Evolutionary conservation across 1,284 basidiomycete species (phyloP), one percentile per base, ranked within the genome.

Genomic region (Thelephora terrestris): DNA sequence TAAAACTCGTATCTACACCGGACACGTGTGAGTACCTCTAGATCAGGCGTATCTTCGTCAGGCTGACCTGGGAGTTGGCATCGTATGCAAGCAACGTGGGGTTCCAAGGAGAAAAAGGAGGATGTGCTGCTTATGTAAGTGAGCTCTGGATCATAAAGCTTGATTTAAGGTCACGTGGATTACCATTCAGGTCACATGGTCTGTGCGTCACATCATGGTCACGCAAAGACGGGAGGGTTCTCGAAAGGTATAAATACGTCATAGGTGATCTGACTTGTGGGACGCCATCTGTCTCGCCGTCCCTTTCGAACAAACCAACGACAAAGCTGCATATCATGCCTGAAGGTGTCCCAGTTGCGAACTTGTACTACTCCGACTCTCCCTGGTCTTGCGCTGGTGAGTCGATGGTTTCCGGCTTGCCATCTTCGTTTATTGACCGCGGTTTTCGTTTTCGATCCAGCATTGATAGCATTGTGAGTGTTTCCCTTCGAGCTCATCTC

Each of bases 1-100:
- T 92, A 93, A 65, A 86, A 93, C 63, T 91, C 89, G 68, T 92
- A 79, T 64, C 90, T 91, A 52, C 17, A 48, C 25, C 34, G 17
- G 23, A 45, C 14, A 21, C 18, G 46, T 20, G 7, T 32, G 29
- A 32, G 29, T 10, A 14, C 29, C 29, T 14, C 29, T 14, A 36
- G 20, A 21, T 43, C 43, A 43, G 29, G 25, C n/a, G 10, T 36
- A 32, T 0, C 7, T 4, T 20, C 20, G 32, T 21, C 5, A 29
- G 21, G 24, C 16, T 18, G 42, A n/a, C n/a, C 24, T 24, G n/a
- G 42, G 24, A 14, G 42, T 29, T 20, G 29, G 24, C n/a, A 29
- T 23, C 24, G 21, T 24, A 25, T 5, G 18, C 18, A 5, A 17
- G 29, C 29, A 29, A 20, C 24, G 16, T 25, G 17, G 24, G 29